Conservation (phyloP, 2,329 filamentous ascomycete genomes). For the Sclerotinia minor region DNA sequence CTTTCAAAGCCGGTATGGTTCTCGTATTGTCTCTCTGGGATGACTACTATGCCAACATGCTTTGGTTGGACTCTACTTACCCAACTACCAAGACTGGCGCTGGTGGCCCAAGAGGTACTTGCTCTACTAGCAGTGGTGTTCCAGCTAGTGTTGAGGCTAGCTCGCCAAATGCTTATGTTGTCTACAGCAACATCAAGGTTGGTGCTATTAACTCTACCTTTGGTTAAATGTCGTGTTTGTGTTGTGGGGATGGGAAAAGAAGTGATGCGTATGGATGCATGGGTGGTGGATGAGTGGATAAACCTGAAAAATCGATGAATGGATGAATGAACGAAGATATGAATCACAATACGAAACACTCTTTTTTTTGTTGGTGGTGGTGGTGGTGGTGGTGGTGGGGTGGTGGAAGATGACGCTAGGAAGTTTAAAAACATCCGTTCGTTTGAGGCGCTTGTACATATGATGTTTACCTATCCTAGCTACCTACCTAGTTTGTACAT, state of each 20-base stretch:
- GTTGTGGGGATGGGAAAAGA: not conserved
- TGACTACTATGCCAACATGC: conserved; percentile 64
- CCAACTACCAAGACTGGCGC: conserved; percentile 50
- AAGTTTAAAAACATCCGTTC: not conserved
- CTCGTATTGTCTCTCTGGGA: conserved; percentile 62
- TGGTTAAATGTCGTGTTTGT: conserved; percentile 5
- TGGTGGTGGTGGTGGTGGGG: no score
- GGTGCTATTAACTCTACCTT: conserved; percentile 41
- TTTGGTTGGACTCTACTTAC: conserved; percentile 71
- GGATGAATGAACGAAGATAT: no score
- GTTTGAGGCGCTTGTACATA: not conserved
- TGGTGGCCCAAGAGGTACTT: conserved; percentile 57
- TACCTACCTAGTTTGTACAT: not conserved
- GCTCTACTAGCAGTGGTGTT: conserved; percentile 52
- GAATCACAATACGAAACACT: not conserved
- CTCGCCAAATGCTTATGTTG: conserved; percentile 49
- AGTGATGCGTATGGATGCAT: no score
- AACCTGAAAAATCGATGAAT: no score
- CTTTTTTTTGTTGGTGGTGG: no score
- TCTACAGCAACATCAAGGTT: conserved; percentile 42
- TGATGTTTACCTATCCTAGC: not conserved
- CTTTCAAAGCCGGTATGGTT: conserved; percentile 60
- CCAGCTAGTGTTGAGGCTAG: conserved; percentile 52
- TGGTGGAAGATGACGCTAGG: not conserved
- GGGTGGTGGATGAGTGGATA: no score